A percentile compares a stretch with the other conserved stretches of the same genome.
Conservation (phyloP, 306 rosid species). For the Acacia acuminata region DNA sequence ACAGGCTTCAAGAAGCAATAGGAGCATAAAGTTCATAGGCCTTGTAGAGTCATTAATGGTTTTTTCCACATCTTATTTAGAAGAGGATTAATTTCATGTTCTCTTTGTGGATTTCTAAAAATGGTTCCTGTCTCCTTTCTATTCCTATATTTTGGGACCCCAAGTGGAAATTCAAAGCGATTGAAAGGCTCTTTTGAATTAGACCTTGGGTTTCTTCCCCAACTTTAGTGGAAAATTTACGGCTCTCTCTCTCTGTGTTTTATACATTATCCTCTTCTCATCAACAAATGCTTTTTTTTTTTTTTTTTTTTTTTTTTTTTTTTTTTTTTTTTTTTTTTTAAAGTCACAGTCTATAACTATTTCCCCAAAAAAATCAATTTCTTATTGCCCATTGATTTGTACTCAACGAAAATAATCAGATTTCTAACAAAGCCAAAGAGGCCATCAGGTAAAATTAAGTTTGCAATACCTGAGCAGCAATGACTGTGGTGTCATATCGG, state of each 20-base stretch:
- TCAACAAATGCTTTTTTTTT: too few relatives aligned
- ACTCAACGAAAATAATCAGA: not conserved
- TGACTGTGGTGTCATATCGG: constrained; percentile 48
- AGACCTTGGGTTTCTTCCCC: not conserved
- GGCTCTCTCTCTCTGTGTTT: not conserved
- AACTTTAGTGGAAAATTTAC: not conserved
- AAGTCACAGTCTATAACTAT: not conserved
- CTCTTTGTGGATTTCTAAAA: not conserved
- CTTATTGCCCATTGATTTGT: not conserved
- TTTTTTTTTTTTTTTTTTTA: too few relatives aligned
- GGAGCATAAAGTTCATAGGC: not conserved
- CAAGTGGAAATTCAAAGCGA: not conserved
- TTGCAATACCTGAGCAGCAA: constrained; percentile 67
- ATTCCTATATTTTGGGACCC: not conserved
- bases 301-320: too few relatives aligned
- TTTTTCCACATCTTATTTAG: not conserved
- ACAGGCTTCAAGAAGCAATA: not conserved
- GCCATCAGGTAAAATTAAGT: not conserved
- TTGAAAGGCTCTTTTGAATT: not conserved
- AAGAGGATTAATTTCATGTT: not conserved
- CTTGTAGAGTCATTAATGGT: not conserved
- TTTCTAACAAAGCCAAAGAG: not conserved
- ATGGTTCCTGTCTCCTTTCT: not conserved
- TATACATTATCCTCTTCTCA: too few relatives aligned
- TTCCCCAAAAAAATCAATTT: not conserved